Evolutionary conservation across 192 early-diverging fungal species (phyloP).

Genomic region (Helicostylum pulchrum): DNA sequence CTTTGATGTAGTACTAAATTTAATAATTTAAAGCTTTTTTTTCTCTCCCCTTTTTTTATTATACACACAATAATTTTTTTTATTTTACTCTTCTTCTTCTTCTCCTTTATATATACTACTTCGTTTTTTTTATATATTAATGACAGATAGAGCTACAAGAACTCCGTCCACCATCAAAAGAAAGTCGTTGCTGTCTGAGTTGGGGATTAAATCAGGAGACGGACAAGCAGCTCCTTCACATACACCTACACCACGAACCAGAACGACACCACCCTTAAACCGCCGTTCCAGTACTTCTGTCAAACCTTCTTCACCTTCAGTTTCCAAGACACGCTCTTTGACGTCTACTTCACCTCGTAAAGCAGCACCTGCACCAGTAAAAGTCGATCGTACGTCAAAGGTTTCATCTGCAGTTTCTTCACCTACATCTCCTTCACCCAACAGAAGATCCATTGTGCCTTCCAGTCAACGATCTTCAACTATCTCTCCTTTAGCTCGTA

Average conservation of each 20-base stretch:
- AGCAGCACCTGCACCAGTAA: background rate
- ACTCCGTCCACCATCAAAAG: constrained; percentile 3
- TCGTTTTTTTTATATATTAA: background rate
- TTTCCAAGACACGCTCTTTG: background rate
- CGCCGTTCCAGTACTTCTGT: background rate
- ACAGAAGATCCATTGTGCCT: constrained; percentile 8
- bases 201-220: constrained; percentile 1
- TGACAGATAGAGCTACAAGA: background rate
- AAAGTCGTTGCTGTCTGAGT: constrained; percentile 1
- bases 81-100: background rate
- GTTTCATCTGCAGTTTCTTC: background rate
- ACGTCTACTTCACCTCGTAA: background rate
- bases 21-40: background rate
- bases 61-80: background rate
- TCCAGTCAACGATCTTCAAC: background rate
- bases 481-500: background rate
- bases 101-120: background rate
- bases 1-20: background rate
- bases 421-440: constrained; percentile 1
- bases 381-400: background rate
- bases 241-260: constrained; percentile 2
- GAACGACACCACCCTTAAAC: constrained; percentile 5
- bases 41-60: background rate
- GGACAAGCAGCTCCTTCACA: background rate
- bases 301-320: constrained; percentile 6